phyloP scores from a whole-genome alignment of 164 flowering plant species.

The Pachysandra terminalis region DNA sequence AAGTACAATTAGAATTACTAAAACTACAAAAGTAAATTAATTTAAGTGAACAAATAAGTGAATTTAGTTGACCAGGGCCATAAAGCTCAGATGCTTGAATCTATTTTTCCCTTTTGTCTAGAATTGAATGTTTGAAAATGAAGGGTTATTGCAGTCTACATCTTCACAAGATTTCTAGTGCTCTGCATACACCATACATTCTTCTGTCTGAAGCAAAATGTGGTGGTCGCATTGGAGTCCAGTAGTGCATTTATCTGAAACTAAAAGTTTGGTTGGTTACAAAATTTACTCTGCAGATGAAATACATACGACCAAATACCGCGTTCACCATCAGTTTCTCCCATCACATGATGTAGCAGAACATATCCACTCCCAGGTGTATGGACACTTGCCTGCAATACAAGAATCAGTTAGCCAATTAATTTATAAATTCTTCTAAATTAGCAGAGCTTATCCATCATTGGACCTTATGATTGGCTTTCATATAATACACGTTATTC shows the following conservation, averaged over 20 bases:
- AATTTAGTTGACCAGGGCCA: too few relatives aligned
- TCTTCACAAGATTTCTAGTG: not conserved
- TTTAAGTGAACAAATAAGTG: not conserved
- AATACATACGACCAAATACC: conserved; percentile 94
- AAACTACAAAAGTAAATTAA: too few relatives aligned
- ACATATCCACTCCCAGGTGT: conserved; percentile 98
- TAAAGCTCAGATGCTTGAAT: not conserved
- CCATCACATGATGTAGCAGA: conserved; percentile 97
- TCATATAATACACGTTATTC: too few relatives aligned
- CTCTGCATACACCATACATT: not conserved
- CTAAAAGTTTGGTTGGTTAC: not conserved
- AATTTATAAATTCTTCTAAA: not conserved
- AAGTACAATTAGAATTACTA: not conserved
- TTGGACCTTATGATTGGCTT: too few relatives aligned
- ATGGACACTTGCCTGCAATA: conserved; percentile 55
- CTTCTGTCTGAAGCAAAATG: not conserved
- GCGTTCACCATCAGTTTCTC: conserved; percentile 92
- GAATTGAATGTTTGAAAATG: not conserved
- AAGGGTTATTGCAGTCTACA: not conserved
- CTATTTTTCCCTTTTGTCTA: not conserved
- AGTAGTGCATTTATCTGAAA: too few relatives aligned
- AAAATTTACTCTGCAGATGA: conserved; percentile 7
- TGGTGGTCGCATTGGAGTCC: not conserved
- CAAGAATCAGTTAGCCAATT: not conserved
- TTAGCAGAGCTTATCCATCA: not conserved